Base-by-base conservation (phyloP, 495 filamentous ascomycete species). In the Monascus purpureus region DNA sequence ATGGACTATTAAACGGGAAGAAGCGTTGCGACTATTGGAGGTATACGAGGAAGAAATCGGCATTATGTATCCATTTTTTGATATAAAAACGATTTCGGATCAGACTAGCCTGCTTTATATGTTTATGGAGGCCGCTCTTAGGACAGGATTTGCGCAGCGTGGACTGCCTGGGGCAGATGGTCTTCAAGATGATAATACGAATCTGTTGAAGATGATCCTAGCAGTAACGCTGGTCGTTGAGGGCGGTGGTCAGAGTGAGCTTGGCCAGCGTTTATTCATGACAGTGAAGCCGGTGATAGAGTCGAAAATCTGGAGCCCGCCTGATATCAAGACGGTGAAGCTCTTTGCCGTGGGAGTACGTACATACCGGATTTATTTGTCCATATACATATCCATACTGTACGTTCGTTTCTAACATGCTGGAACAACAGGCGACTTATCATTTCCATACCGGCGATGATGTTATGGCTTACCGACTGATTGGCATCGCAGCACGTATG, bases 11-110 rank as follows among this genome's bases (percentile, higher is more conserved):
- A 65, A 63, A 17, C 73, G 75, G 39, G 70, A 82, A 17, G 82
- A 90, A 41, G 72, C 82, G 32, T 40, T 82, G 8, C 70, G 80
- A 1, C 57, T 93, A 5, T 80, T 76, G 38, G 58, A 67, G 7
- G 65, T 85, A 5, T 82, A 82, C 41, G 77, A 86, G 32, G 82
- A 93, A 49, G 84, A 90, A 49, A 74, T 88, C 31, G 80, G 80
- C 7, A 65, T 84, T 32, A 88, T 88, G 82, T 88, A 88, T 51
- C 83, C 83, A 1, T 65, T 93, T 8, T 52, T 90, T 13, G 63
- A 80, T 35, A 80, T 90, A 22, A 69, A 79, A 14, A 60, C 61
- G 12, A 53, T 85, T 4, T 70, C 76, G 16, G 58, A 52, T 6
- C 74, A 87, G 47, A 73, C 75, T 8, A 70, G 67, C 19, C 60